Evolutionary conservation across 2,329 filamentous ascomycete species (phyloP).

Genomic region (Dryadomyces sulphureus): DNA sequence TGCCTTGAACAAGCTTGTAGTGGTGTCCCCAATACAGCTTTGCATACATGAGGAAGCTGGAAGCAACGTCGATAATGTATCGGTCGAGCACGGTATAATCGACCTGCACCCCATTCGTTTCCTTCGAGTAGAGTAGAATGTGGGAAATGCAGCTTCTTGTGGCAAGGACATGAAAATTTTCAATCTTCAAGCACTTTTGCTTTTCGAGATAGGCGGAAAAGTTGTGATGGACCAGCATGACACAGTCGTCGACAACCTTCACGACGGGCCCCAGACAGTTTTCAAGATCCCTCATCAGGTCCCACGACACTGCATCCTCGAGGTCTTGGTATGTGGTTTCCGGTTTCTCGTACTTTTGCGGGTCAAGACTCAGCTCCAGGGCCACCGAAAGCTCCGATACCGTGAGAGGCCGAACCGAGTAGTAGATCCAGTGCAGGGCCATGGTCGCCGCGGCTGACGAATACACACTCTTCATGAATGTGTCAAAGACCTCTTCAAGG

Average conservation of each 20-base stretch:
- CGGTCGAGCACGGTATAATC: background rate
- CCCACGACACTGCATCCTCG: conserved; percentile 2
- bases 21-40: conserved; percentile 3
- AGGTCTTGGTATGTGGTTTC: background rate
- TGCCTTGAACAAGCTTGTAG: background rate
- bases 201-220: background rate
- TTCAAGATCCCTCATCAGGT: conserved; percentile 1
- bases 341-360: background rate
- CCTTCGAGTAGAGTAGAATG: background rate
- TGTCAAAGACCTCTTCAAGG: background rate
- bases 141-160: background rate
- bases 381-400: conserved; percentile 2
- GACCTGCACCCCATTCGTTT: background rate
- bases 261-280: background rate
- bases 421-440: conserved; percentile 5
- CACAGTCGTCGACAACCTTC: background rate
- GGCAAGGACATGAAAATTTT: background rate
- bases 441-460: background rate
- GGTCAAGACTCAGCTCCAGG: background rate
- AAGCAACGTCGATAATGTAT: background rate
- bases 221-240: background rate
- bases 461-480: background rate
- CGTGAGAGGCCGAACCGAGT: background rate
- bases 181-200: background rate
- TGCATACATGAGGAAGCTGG: conserved; percentile 1